Percentiles rank a stretch among this genome's conserved stretches.
Conservation (phyloP, 495 filamentous ascomycete species). For the Collariella sp. region DNA sequence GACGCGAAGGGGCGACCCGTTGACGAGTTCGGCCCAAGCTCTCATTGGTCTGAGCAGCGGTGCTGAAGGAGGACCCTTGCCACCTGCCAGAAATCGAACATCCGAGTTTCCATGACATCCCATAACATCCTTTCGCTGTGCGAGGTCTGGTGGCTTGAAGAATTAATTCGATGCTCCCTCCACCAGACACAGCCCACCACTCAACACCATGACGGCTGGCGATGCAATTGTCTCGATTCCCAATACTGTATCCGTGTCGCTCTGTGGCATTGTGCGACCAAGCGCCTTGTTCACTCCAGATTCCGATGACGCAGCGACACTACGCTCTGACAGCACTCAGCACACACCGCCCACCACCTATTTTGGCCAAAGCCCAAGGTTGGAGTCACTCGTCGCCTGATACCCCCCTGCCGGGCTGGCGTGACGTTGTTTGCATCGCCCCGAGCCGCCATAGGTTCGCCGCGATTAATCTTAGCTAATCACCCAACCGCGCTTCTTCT, state of each 20-base stretch:
- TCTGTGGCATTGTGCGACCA: background rate
- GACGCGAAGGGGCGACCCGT: constrained; percentile 18
- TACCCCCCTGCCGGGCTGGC: background rate
- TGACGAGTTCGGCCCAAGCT: constrained; percentile 21
- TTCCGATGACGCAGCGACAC: background rate
- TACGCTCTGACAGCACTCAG: no score
- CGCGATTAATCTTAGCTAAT: constrained; percentile 12
- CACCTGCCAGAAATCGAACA: background rate
- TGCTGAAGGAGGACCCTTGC: background rate
- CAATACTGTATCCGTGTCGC: background rate
- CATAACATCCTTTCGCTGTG: constrained; percentile 27
- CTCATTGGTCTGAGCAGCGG: background rate
- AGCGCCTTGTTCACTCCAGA: background rate
- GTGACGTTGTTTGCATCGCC: background rate
- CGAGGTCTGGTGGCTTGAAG: background rate
- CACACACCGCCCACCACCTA: no score
- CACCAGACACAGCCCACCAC: constrained; percentile 3
- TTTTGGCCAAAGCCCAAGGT: background rate
- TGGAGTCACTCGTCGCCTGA: constrained; percentile 5
- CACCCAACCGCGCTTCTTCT: background rate
- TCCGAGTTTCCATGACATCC: constrained; percentile 31
- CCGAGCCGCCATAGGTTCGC: background rate
- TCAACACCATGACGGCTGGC: background rate
- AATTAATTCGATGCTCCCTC: no score
- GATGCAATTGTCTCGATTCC: background rate